These are phyloP conservation scores for Debaryomycetaceae sp. DNA, from an alignment of 1,139 yeast species.

Conservation along the genomic window DNA sequence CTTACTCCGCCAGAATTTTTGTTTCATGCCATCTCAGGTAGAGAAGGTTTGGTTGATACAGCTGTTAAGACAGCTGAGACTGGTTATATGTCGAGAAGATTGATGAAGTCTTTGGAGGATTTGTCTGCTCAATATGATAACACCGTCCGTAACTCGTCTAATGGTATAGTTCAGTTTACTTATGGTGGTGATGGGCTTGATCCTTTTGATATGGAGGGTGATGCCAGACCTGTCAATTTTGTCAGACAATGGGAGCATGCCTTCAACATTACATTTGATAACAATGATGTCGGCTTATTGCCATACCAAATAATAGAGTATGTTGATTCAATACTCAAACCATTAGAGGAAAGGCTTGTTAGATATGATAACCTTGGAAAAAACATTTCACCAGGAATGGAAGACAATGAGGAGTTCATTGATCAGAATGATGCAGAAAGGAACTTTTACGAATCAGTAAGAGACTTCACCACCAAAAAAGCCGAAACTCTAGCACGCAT, in stretches of 20 bases:
- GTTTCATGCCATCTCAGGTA: constrained; percentile 98
- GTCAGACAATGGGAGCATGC: constrained; percentile 95
- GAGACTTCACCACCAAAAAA: constrained; percentile 57
- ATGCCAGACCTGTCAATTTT: constrained; percentile 93
- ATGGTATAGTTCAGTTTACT: constrained; percentile 95
- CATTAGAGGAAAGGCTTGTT: constrained; percentile 56
- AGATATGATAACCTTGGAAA: constrained; percentile 76
- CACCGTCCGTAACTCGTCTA: constrained; percentile 91
- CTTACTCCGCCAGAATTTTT: constrained; percentile 94
- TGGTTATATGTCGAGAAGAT: constrained; percentile 98
- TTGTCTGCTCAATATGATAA: constrained; percentile 89
- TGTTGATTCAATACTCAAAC: constrained; percentile 55
- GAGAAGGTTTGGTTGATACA: constrained; percentile 99
- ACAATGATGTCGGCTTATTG: constrained; percentile 52
- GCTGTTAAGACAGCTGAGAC: constrained; percentile 99
- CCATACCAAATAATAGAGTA: constrained; percentile 68
- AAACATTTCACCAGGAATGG: constrained; percentile 39
- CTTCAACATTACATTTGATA: constrained; percentile 62
- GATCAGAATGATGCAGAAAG: constrained; percentile 88
- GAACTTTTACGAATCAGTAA: constrained; percentile 70
- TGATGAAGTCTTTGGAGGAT: constrained; percentile 98
- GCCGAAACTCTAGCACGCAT: constrained; percentile 55
- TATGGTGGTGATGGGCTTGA: constrained; percentile 99
- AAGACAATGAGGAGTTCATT: constrained; percentile 54
- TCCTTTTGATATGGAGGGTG: constrained; percentile 99